Base-by-base conservation (phyloP, 805 yeast species). In the Blastobotrys americana region DNA sequence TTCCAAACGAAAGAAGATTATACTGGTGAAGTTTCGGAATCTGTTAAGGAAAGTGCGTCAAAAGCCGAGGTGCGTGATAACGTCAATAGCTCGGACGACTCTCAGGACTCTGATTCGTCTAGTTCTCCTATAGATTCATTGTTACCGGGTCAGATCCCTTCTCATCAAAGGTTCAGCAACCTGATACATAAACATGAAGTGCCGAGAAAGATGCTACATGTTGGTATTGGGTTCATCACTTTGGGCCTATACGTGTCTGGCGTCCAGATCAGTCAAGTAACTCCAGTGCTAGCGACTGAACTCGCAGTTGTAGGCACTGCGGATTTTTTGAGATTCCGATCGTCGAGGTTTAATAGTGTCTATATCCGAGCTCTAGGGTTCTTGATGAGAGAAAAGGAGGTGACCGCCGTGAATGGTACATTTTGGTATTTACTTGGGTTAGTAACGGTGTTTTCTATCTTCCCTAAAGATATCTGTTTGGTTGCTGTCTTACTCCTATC, bases 401-500 rank as follows among this genome's bases (percentile, higher is more conserved):
- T 82, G 33, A 66, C 79, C 47, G 55, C 63, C 25, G 60, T 71
- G 10, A 93, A 93, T 60, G 98, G 98, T 5, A 88, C 83, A 6
- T 73, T 87, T 41, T 93, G 88, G 84, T 93, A 87, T 61, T 67
- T 88, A 33, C 69, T 84, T 1, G 98, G 98, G 3, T 67, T 87
- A 38, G 67, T 78, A 20, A 66, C 86, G 51, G 86, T 88, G 6
- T 84, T 88, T 56, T 50, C 72, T 1, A 63, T 78, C 18, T 82
- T 78, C 55, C 80, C 90, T 10, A 86, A 87, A 65, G 98, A 93
- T 57, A 80, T 93, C 40, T 71, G 82, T 0, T 69, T 89, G 21
- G 72, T 87, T 68, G 72, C 95, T 18, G 78, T 88, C 2, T 70
- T 88, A 52, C 69, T 90, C 41, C 73, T 93, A 50, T 84, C 96